phyloP scores from a whole-genome alignment of 2,329 filamentous ascomycete species.

The Blastomyces emzantsi region DNA sequence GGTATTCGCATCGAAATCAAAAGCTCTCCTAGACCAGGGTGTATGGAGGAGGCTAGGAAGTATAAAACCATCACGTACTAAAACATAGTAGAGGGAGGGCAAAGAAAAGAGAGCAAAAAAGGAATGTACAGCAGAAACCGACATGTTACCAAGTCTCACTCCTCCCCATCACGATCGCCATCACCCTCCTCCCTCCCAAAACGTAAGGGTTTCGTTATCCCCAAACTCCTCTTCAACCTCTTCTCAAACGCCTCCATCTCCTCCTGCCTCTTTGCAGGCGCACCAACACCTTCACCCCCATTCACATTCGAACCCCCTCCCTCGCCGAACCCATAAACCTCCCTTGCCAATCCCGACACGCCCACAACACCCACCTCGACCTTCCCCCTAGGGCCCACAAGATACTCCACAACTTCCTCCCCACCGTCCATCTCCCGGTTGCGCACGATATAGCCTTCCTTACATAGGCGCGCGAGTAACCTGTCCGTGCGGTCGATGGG shows the following conservation, averaged over 20 bases:
- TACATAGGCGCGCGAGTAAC: constrained; percentile 63
- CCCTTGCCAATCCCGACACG: constrained; percentile 58
- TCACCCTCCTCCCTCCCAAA: constrained; percentile 3
- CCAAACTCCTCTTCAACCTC: constrained; percentile 55
- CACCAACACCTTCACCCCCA: constrained; percentile 16
- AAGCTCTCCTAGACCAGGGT: neutral
- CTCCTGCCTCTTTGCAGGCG: constrained; percentile 24
- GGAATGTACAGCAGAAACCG: neutral
- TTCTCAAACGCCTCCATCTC: constrained; percentile 54
- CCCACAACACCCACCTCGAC: constrained; percentile 73
- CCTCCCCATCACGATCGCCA: constrained; percentile 1
- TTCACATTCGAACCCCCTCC: constrained; percentile 16
- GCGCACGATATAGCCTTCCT: constrained; percentile 74
- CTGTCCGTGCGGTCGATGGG: constrained; percentile 67
- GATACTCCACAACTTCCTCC: constrained; percentile 70
- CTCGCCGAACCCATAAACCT: constrained; percentile 42
- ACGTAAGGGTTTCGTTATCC: constrained; percentile 32
- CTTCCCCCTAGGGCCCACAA: constrained; percentile 75
- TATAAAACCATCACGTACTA: neutral
- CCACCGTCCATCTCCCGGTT: constrained; percentile 60
- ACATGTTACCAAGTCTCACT: constrained; percentile 4
- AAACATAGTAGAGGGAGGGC: neutral
- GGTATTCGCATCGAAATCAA: neutral
- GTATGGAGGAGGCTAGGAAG: neutral
- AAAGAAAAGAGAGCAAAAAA: neutral